phyloP scores from a whole-genome alignment of 306 rosid species.

The Pyrus betulifolia region DNA sequence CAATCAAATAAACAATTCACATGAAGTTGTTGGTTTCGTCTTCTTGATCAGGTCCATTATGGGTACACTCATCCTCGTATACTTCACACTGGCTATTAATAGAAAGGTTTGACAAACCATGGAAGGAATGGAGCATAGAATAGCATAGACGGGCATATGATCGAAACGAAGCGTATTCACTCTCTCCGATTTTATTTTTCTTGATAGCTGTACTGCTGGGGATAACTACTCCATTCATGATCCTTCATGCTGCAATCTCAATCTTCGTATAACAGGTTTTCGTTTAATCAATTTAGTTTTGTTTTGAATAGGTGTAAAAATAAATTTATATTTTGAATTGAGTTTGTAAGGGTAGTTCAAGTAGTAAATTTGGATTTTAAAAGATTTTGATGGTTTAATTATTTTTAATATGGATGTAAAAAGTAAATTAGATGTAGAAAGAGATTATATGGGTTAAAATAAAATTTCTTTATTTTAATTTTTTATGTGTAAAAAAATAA shows the following conservation, averaged over 20 bases:
- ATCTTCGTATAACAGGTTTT: background rate
- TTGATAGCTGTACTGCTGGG: conserved; percentile 12
- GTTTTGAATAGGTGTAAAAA: too few species aligned
- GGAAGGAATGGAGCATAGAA: background rate
- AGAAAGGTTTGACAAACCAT: background rate
- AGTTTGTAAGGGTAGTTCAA: too few species aligned
- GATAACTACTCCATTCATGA: background rate
- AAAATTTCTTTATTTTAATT: too few species aligned
- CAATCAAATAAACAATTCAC: background rate
- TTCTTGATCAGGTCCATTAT: conserved; percentile 11
- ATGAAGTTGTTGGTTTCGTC: background rate
- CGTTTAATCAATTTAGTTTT: too few species aligned
- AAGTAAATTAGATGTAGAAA: too few species aligned
- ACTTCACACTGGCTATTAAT: conserved; percentile 19
- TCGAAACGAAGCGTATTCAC: background rate
- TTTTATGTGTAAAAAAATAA: too few species aligned
- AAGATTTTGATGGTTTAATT: too few species aligned
- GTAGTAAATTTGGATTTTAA: too few species aligned
- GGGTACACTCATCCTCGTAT: conserved; percentile 18
- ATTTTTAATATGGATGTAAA: too few species aligned
- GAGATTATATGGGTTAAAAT: too few species aligned
- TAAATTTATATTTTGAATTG: too few species aligned
- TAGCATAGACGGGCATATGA: background rate
- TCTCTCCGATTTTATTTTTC: background rate
- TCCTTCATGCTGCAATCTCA: background rate